Evolutionary conservation across 2,329 filamentous ascomycete genomes (phyloP), one percentile per base, ranked within the genome.

Genomic region (Fusarium goolgardi): DNA sequence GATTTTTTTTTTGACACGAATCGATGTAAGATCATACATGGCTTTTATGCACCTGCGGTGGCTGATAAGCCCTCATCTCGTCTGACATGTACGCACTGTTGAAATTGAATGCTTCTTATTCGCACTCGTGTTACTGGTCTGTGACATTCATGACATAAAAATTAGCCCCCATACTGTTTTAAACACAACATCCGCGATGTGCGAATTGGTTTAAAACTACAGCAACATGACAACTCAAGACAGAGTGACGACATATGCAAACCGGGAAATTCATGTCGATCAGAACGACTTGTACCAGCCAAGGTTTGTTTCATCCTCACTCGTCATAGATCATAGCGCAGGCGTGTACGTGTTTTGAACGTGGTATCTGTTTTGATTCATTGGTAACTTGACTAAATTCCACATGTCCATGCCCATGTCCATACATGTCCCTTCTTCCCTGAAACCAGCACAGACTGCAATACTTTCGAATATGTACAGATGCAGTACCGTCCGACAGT

Each of bases 401-500:
- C 50, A 44, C 29, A 49, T 50, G 46, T 44, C 50, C 32, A 49
- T 50, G 51, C 40, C 50, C 32, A 49, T 49, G 51, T 43, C 50
- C 56, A 57, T 51, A 63, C 23, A 51, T 40, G 25, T 34, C 31
- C 31, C 21, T 58, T 49, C 50, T 46, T 32, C 57, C 54, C 32
- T 54, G 50, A 51, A 50, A 68, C 34, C 9, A 51, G 47, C 58
- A 57, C 62, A 65, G 41, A 41, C 62, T 69, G 69, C 59, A 60
- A 53, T 52, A 47, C 53, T 21, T 43, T 46, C 27, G 31, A 51
- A 35, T 71, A 71, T 73, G 62, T 67, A 73, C 65, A 70, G 40
- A 56, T 67, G 66, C 55, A 63, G 67, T 23, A 18, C 10, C 50
- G 57, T 49, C 59, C 43, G 55, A 58, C 62, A 62, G 53, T 62